These are phyloP conservation scores for Phalaenopsis equestris DNA, from an alignment of 106 monocot species.

Conservation along the genomic window DNA sequence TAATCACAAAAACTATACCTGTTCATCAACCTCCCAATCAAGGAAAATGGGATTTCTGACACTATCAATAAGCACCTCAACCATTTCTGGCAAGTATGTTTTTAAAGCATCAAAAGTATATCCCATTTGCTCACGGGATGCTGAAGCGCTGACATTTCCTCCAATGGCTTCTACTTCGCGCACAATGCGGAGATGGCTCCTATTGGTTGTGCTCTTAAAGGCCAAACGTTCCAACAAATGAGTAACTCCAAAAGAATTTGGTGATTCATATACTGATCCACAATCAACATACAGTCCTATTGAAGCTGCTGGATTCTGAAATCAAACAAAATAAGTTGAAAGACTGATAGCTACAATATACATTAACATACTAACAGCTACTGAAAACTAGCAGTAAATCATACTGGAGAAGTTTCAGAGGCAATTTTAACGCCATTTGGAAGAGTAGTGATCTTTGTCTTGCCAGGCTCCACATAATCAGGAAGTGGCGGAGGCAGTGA, in stretches of 20 bases:
- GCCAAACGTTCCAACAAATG: conserved; percentile 81
- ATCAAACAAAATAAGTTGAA: background rate
- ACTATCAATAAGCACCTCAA: conserved; percentile 79
- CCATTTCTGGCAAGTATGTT: conserved; percentile 73
- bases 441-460: conserved; percentile 71
- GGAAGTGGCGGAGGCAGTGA: conserved; percentile 50
- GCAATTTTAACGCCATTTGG: conserved; percentile 79
- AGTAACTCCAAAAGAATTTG: conserved; percentile 50
- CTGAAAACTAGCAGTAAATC: conserved; percentile 5
- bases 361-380: background rate
- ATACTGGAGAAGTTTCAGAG: conserved; percentile 70
- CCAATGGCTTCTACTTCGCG: conserved; percentile 89
- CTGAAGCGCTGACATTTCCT: conserved; percentile 67
- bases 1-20: conserved; percentile 27
- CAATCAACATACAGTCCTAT: conserved; percentile 74
- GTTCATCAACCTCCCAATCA: conserved; percentile 88
- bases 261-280: conserved; percentile 85
- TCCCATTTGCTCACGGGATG: conserved; percentile 79
- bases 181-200: conserved; percentile 82
- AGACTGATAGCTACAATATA: background rate
- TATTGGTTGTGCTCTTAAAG: conserved; percentile 74
- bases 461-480: conserved; percentile 59
- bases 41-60: conserved; percentile 73
- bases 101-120: conserved; percentile 86
- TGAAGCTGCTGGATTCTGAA: conserved; percentile 63